phyloP scores from a whole-genome alignment of 148 eudicot genomes.

The Rheum nobile region DNA sequence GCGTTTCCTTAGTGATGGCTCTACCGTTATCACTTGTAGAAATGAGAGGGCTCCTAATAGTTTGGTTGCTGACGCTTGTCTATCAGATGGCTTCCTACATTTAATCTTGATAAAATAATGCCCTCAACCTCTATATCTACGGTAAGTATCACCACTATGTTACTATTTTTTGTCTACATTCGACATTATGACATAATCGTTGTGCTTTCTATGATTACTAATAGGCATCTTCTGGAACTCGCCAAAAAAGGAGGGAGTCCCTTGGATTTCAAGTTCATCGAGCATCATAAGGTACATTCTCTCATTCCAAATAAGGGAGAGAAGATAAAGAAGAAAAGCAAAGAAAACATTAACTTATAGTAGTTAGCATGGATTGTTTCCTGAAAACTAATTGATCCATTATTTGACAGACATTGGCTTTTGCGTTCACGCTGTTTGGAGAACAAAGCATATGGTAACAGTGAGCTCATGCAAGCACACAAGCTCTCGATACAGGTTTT shows the following conservation, averaged over 20 bases:
- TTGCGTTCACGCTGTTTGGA: constrained; percentile 75
- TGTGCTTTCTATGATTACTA: neutral
- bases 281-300: constrained; percentile 69
- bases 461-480: constrained; percentile 77
- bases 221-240: constrained; percentile 81
- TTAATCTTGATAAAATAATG: constrained; percentile 76
- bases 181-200: neutral
- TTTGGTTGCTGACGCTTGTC: constrained; percentile 91
- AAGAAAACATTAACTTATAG: neutral
- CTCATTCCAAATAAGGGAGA: neutral
- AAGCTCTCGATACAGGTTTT: constrained; percentile 90
- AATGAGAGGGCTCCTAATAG: constrained; percentile 98
- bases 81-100: constrained; percentile 85
- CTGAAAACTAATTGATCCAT: neutral
- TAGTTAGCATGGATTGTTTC: neutral
- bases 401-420: constrained; percentile 53
- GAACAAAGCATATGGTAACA: constrained; percentile 86
- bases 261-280: constrained; percentile 71
- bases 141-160: constrained; percentile 39
- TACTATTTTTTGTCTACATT: neutral
- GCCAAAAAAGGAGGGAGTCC: constrained; percentile 78
- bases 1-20: constrained; percentile 70
- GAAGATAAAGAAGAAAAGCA: neutral
- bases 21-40: constrained; percentile 89
- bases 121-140: constrained; percentile 66